These are phyloP conservation scores for Phlebiopsis flavidoalba DNA, from an alignment of 768 basidiomycete genomes.

Conservation along the genomic window DNA sequence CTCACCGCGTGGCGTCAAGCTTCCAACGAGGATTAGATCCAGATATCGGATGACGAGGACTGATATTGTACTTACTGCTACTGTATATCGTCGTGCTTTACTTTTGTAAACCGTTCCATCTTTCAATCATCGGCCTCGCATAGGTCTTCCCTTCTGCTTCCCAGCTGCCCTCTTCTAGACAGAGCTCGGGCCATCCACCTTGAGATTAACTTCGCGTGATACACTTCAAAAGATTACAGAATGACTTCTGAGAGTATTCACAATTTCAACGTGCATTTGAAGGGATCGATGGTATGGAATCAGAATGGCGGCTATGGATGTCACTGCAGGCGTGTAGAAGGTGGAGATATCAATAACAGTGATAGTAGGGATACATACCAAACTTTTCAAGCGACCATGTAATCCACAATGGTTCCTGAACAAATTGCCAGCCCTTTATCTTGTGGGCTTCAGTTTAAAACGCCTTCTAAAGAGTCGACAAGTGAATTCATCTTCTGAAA, in stretches of 20 bases:
- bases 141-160: conserved; percentile 67
- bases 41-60: conserved; percentile 83
- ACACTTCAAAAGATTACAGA: conserved; percentile 65
- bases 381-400: conserved; percentile 83
- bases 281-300: conserved; percentile 66
- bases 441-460: conserved; percentile 68
- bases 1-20: conserved; percentile 20
- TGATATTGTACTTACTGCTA: conserved; percentile 8
- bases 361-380: conserved; percentile 35
- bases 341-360: not conserved
- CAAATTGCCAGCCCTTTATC: conserved; percentile 69
- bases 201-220: conserved; percentile 54
- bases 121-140: conserved; percentile 73
- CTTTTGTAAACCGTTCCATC: conserved; percentile 47
- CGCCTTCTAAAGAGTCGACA: conserved; percentile 58
- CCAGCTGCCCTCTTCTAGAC: conserved; percentile 67
- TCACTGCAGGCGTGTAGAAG: conserved; percentile 40
- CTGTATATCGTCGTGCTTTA: conserved; percentile 4
- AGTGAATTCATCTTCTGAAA: conserved; percentile 60
- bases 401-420: conserved; percentile 70
- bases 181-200: conserved; percentile 69
- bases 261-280: conserved; percentile 47
- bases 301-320: conserved; percentile 49
- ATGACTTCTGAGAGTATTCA: conserved; percentile 57
- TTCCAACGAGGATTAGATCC: conserved; percentile 81